A percentile compares a stretch with the other conserved stretches of the same genome.
Conservation (phyloP, 169 alveolate species). For the Cryptosporidium parvum region DNA sequence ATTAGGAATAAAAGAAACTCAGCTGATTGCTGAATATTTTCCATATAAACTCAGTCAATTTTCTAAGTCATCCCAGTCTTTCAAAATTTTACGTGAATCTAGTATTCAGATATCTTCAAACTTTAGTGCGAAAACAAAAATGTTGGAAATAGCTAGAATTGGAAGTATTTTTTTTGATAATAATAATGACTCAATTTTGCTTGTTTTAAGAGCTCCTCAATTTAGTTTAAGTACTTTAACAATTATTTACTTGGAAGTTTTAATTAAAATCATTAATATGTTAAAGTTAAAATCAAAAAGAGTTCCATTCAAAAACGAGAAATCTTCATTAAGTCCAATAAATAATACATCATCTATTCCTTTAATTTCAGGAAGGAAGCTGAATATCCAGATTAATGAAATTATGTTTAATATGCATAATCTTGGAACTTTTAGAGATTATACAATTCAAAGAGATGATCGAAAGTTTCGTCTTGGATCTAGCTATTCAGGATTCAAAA, state of each 20-base stretch:
- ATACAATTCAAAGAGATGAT: not conserved
- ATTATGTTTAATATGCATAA: conserved; percentile 3
- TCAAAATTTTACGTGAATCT: not conserved
- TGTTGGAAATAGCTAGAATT: not conserved
- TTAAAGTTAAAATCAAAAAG: not conserved
- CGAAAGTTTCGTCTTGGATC: not conserved
- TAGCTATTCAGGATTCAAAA: not conserved
- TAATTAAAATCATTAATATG: not conserved
- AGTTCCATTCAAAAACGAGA: not conserved
- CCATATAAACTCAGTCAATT: conserved; percentile 27
- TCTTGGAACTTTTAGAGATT: not conserved
- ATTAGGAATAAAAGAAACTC: not conserved
- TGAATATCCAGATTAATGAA: conserved; percentile 10
- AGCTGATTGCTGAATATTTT: conserved; percentile 19
- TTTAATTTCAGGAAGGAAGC: not conserved
- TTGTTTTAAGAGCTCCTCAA: not conserved
- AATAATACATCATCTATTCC: not conserved
- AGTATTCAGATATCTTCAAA: conserved; percentile 8
- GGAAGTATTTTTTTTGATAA: not conserved
- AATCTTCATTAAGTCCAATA: not conserved
- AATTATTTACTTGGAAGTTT: conserved; percentile 17
- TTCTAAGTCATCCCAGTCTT: not conserved
- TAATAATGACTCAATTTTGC: not conserved
- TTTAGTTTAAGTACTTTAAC: not conserved
- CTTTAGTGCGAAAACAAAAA: conserved; percentile 18